phyloP scores from a whole-genome alignment of 768 basidiomycete species.

The Rhodotorula babjevae region DNA sequence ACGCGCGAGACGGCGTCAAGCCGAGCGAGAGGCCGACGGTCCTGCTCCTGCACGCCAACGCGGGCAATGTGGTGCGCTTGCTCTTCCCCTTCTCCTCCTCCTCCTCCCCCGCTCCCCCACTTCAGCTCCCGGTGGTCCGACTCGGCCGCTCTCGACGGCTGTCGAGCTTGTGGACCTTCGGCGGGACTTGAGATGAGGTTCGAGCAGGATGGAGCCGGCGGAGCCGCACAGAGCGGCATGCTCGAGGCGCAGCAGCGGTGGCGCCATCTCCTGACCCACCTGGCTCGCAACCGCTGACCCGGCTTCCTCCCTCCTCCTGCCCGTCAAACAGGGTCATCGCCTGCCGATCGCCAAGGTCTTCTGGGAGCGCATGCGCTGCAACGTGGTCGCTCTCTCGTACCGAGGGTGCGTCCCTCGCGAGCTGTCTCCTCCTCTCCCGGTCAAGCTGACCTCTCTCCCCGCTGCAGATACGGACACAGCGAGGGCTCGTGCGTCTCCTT shows the following conservation, averaged over 20 bases:
- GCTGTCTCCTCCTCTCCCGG: background rate
- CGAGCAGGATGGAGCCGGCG: too few relatives aligned
- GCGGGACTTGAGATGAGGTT: too few relatives aligned
- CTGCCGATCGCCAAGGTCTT: constrained; percentile 82
- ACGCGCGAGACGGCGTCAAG: constrained; percentile 53
- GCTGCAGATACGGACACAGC: constrained; percentile 71
- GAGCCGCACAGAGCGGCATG: too few relatives aligned
- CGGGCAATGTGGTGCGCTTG: constrained; percentile 47
- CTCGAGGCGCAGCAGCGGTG: too few relatives aligned
- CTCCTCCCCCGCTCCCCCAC: too few relatives aligned
- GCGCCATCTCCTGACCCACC: too few relatives aligned
- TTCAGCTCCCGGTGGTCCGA: too few relatives aligned
- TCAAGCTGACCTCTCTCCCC: too few relatives aligned
- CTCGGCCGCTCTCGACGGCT: too few relatives aligned
- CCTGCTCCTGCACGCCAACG: constrained; percentile 82
- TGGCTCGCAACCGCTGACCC: background rate
- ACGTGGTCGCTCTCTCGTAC: constrained; percentile 91
- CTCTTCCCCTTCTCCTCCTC: too few relatives aligned
- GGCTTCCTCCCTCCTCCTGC: background rate
- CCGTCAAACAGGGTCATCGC: constrained; percentile 61
- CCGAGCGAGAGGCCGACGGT: constrained; percentile 64
- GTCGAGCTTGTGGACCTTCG: too few relatives aligned
- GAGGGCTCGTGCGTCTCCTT: constrained; percentile 73
- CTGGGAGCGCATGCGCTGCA: constrained; percentile 75
- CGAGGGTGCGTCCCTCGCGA: constrained; percentile 61